A percentile compares a stretch with the other conserved stretches of the same genome.
Evolutionary conservation across 2,329 filamentous ascomycete genomes (phyloP).

Genomic region (Aspergillus sp.): DNA sequence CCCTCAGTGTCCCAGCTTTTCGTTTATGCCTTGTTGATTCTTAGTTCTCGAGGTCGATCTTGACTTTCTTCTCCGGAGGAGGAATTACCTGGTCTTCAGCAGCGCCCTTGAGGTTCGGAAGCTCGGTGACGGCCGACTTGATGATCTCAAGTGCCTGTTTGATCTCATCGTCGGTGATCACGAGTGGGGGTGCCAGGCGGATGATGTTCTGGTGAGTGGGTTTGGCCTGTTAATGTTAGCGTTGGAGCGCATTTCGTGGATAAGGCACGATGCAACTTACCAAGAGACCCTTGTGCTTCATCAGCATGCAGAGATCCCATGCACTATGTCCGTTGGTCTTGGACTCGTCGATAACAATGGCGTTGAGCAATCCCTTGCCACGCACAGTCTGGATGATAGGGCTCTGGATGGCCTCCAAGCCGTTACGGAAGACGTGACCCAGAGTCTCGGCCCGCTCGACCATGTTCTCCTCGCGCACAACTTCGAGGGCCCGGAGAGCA

Average conservation of each 20-base stretch:
- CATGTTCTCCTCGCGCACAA: slow-evolving; percentile 87
- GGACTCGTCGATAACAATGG: slow-evolving; percentile 89
- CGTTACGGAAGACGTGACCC: slow-evolving; percentile 77
- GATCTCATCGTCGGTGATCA: slow-evolving; percentile 87
- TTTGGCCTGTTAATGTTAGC: slow-evolving; percentile 65
- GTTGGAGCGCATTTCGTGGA: background rate
- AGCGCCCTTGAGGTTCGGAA: slow-evolving; percentile 63
- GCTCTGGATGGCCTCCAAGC: slow-evolving; percentile 68
- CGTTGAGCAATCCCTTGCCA: slow-evolving; percentile 91
- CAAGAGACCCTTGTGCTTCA: slow-evolving; percentile 92
- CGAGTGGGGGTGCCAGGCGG: slow-evolving; percentile 89
- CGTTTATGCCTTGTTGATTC: background rate
- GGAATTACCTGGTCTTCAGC: slow-evolving; percentile 55
- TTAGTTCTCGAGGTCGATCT: slow-evolving; percentile 56
- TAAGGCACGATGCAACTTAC: slow-evolving; percentile 48
- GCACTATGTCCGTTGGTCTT: slow-evolving; percentile 80
- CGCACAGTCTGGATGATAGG: slow-evolving; percentile 78
- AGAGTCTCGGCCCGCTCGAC: slow-evolving; percentile 75
- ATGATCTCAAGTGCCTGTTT: slow-evolving; percentile 74
- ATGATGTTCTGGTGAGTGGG: slow-evolving; percentile 99
- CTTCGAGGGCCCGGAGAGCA: slow-evolving; percentile 88
- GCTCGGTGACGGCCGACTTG: slow-evolving; percentile 71
- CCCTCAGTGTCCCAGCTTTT: too few relatives aligned
- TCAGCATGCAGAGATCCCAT: slow-evolving; percentile 92
- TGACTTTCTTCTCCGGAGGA: slow-evolving; percentile 56